Evolutionary conservation across 306 rosid species (phyloP).

Genomic region (Casuarina cunninghamiana): DNA sequence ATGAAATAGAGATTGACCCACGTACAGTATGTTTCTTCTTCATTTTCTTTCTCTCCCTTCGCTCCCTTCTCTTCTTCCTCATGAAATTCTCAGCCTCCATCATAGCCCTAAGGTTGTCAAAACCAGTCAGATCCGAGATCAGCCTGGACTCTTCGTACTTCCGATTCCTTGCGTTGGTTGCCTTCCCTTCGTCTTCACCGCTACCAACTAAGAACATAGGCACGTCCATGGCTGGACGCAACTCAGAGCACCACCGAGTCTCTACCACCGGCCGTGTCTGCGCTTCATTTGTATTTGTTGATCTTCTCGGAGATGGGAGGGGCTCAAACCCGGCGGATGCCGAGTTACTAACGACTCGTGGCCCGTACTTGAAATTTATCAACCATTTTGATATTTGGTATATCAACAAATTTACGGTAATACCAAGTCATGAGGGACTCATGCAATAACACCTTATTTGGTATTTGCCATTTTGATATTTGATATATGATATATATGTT

Average conservation of each 20-base stretch:
- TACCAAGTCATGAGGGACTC: too few relatives aligned
- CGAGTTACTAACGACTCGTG: too few relatives aligned
- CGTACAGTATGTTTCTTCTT: background rate
- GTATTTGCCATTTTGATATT: too few relatives aligned
- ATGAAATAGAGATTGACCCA: background rate
- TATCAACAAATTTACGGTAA: too few relatives aligned
- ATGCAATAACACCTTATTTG: too few relatives aligned
- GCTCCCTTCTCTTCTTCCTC: slow-evolving; percentile 3
- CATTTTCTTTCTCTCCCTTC: background rate
- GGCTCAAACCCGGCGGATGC: too few relatives aligned
- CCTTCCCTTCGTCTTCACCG: background rate
- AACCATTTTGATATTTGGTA: too few relatives aligned
- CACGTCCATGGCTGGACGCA: background rate
- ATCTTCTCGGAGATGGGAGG: too few relatives aligned
- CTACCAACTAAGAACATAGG: background rate
- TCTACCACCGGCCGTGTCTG: background rate
- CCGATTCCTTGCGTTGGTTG: background rate
- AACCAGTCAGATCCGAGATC: slow-evolving; percentile 15
- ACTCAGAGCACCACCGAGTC: too few relatives aligned
- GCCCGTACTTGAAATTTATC: too few relatives aligned
- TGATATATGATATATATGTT: too few relatives aligned
- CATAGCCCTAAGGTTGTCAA: slow-evolving; percentile 11
- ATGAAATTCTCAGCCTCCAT: slow-evolving; percentile 4
- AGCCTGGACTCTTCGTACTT: background rate
- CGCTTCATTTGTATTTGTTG: background rate